Evolutionary conservation across 306 rosid genomes (phyloP).

Genomic region (Trifolium dubium): DNA sequence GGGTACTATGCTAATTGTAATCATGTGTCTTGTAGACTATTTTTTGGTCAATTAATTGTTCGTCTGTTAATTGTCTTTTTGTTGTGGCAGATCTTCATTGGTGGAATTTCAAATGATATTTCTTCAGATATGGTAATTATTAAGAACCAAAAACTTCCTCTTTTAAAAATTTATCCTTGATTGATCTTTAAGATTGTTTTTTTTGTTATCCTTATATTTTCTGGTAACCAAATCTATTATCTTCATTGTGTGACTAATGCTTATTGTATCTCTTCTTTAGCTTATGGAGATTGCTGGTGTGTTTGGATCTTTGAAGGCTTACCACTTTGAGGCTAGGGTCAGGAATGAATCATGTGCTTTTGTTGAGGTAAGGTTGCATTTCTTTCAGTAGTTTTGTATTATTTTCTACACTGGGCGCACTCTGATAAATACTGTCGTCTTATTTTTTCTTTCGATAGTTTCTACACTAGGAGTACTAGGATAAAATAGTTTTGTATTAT

Average conservation of each 20-base stretch:
- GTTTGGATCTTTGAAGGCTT: conserved; percentile 91
- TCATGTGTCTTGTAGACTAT: background rate
- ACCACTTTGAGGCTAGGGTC: conserved; percentile 63
- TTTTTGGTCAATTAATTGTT: conserved; percentile 1
- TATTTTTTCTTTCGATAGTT: background rate
- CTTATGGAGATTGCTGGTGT: conserved; percentile 79
- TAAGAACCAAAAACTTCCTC: background rate
- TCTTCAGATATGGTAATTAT: conserved; percentile 79
- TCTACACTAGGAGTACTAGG: conserved; percentile 5
- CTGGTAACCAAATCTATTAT: conserved; percentile 6
- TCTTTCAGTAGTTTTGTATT: conserved; percentile 18
- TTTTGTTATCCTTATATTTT: background rate
- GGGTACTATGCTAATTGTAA: background rate
- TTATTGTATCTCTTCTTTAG: conserved; percentile 49
- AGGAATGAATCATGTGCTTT: conserved; percentile 66
- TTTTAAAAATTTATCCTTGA: conserved; percentile 4
- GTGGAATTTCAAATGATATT: conserved; percentile 80
- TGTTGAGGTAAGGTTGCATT: conserved; percentile 71
- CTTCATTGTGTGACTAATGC: background rate
- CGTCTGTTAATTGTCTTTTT: conserved; percentile 30
- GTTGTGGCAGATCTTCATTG: conserved; percentile 76
- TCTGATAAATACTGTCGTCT: conserved; percentile 9
- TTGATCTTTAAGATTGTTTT: background rate
- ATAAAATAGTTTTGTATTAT: background rate
- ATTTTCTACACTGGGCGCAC: background rate